Evolutionary conservation across 2,329 filamentous ascomycete genomes (phyloP).

Genomic region (Arthroderma sp.): DNA sequence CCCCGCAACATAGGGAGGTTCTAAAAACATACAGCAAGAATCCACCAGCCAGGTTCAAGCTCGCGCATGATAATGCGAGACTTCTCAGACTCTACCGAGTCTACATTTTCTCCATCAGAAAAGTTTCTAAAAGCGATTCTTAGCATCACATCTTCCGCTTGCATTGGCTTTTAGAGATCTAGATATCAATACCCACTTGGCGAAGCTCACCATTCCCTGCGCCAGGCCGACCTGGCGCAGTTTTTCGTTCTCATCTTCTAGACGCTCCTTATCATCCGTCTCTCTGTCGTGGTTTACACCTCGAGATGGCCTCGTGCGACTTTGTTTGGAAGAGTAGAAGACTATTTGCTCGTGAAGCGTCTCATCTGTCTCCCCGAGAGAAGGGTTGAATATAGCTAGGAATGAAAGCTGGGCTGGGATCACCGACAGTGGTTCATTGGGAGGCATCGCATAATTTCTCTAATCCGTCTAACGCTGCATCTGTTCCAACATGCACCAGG

Average conservation of each 20-base stretch:
- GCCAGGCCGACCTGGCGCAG: slow-evolving; percentile 88
- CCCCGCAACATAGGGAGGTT: background rate
- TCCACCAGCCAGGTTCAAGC: slow-evolving; percentile 88
- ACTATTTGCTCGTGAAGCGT: slow-evolving; percentile 72
- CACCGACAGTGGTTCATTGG: slow-evolving; percentile 28
- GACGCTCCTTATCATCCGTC: slow-evolving; percentile 17
- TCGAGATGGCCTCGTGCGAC: slow-evolving; percentile 13
- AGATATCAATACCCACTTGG: slow-evolving; percentile 37
- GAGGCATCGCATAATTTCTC: slow-evolving; percentile 22
- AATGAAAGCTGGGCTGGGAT: slow-evolving; percentile 78
- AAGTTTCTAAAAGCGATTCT: slow-evolving; percentile 49
- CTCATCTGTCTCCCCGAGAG: slow-evolving; percentile 58
- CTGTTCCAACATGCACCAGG: too few relatives aligned
- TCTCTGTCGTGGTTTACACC: slow-evolving; percentile 11
- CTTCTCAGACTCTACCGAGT: slow-evolving; percentile 84
- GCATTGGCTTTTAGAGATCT: background rate
- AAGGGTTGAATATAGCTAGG: slow-evolving; percentile 88
- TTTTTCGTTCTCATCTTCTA: slow-evolving; percentile 66
- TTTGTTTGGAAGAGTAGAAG: slow-evolving; percentile 61
- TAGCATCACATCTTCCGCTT: background rate
- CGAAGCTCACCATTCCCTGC: slow-evolving; percentile 92
- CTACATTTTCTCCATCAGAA: slow-evolving; percentile 60
- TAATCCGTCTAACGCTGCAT: too few relatives aligned
- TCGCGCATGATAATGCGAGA: slow-evolving; percentile 73
- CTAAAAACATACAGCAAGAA: slow-evolving; percentile 61